A percentile compares a stretch with the other conserved stretches of the same genome.
phyloP scores from a whole-genome alignment of 306 rosid genomes.

The Ziziphus jujuba region DNA sequence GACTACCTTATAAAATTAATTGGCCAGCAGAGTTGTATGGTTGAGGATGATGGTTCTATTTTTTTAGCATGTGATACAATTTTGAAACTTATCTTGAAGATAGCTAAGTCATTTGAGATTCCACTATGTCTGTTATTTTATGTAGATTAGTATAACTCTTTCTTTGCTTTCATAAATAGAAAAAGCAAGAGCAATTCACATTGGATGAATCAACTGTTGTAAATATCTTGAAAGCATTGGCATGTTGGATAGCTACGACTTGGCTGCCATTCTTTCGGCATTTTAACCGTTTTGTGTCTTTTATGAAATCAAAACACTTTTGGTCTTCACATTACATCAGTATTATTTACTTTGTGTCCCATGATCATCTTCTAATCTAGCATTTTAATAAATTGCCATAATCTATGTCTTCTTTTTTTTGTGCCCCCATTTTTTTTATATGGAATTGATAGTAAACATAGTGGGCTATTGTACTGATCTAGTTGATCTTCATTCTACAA shows the following conservation, averaged over 20 bases:
- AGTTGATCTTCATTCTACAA: constrained; percentile 4
- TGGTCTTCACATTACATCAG: not conserved
- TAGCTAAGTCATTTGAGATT: constrained; percentile 30
- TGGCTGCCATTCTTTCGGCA: not conserved
- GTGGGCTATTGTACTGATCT: not conserved
- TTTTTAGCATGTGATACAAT: constrained; percentile 87
- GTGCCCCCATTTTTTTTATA: not conserved
- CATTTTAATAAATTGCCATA: not conserved
- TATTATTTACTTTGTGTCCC: not conserved
- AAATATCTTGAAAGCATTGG: constrained; percentile 66
- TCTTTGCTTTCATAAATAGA: constrained; percentile 41
- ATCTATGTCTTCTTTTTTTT: not conserved
- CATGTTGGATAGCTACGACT: constrained; percentile 71
- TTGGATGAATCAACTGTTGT: constrained; percentile 52
- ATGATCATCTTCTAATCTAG: not conserved
- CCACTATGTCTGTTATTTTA: constrained; percentile 6
- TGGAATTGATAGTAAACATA: constrained; percentile 1
- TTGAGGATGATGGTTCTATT: constrained; percentile 55
- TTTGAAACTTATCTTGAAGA: constrained; percentile 80
- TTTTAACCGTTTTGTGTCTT: not conserved
- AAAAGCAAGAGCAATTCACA: constrained; percentile 44
- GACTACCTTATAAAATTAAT: constrained; percentile 68
- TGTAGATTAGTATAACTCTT: constrained; percentile 21
- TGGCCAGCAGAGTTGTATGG: constrained; percentile 34
- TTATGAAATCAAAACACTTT: not conserved